These are phyloP conservation scores for Echeveria elegans DNA, from an alignment of 164 flowering plant genomes.

Conservation along the genomic window DNA sequence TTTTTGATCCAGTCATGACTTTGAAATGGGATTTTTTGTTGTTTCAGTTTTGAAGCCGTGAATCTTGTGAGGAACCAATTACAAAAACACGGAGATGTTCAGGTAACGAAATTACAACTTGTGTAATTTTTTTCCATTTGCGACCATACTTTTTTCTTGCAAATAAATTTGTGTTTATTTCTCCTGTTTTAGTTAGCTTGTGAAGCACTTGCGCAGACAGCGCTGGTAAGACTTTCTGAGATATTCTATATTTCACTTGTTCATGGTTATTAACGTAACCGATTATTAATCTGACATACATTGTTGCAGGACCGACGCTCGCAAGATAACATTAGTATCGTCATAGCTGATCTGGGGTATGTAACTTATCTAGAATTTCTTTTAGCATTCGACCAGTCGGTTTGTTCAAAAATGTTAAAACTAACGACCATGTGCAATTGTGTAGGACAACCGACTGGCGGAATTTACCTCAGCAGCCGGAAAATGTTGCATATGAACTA, in stretches of 20 bases:
- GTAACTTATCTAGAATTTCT: constrained; percentile 15
- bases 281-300: not conserved
- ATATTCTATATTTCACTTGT: not conserved
- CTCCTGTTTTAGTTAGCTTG: constrained; percentile 56
- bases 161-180: constrained; percentile 7
- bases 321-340: constrained; percentile 84
- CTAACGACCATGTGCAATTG: constrained; percentile 1
- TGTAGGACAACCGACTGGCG: constrained; percentile 78
- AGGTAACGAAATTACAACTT: constrained; percentile 32
- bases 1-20: not conserved
- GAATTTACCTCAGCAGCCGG: constrained; percentile 42
- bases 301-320: constrained; percentile 55
- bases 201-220: constrained; percentile 74
- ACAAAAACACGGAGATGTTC: constrained; percentile 79
- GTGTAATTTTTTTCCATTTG: not conserved
- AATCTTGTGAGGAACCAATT: constrained; percentile 73
- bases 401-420: not conserved
- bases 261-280: not conserved
- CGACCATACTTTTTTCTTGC: not conserved
- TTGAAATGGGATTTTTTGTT: not conserved
- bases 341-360: constrained; percentile 91
- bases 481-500: constrained; percentile 45
- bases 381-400: not conserved
- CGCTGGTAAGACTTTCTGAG: constrained; percentile 44
- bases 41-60: constrained; percentile 65